Conservation (phyloP, 2,329 filamentous ascomycete species). For the Calonectria hongkongensis region DNA sequence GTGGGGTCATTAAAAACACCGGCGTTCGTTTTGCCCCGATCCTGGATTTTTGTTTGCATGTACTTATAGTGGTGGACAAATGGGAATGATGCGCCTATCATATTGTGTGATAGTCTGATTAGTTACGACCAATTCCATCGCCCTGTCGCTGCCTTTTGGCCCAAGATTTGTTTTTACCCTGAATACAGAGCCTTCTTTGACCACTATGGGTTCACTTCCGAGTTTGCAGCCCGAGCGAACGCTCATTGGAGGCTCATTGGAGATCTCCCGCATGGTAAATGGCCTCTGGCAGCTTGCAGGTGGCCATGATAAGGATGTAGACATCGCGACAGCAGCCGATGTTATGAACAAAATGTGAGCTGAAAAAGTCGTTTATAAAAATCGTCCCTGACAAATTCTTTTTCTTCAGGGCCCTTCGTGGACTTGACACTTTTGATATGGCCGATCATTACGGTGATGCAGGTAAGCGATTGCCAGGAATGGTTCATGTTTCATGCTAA, state of each 20-base stretch:
- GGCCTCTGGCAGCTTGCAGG: slow-evolving; percentile 24
- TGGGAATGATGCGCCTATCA: background rate
- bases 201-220: slow-evolving; percentile 3
- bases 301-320: slow-evolving; percentile 14
- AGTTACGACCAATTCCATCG: background rate
- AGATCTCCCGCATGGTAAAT: slow-evolving; percentile 17
- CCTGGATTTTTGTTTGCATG: background rate
- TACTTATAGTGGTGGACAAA: background rate
- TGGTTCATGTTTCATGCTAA: background rate
- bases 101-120: background rate
- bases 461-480: background rate
- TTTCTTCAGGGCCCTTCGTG: background rate
- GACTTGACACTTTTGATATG: slow-evolving; percentile 24
- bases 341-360: slow-evolving; percentile 10
- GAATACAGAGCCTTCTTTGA: background rate
- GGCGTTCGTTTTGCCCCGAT: background rate
- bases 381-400: background rate
- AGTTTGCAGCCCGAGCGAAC: slow-evolving; percentile 4
- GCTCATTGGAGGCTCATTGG: background rate
- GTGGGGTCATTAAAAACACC: background rate
- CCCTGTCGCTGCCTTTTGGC: too few relatives aligned
- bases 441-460: slow-evolving; percentile 18
- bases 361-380: too few relatives aligned
- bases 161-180: background rate
- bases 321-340: slow-evolving; percentile 11